Conservation (phyloP, 441 rosid species). For the Bocquillonia castaneifolia region DNA sequence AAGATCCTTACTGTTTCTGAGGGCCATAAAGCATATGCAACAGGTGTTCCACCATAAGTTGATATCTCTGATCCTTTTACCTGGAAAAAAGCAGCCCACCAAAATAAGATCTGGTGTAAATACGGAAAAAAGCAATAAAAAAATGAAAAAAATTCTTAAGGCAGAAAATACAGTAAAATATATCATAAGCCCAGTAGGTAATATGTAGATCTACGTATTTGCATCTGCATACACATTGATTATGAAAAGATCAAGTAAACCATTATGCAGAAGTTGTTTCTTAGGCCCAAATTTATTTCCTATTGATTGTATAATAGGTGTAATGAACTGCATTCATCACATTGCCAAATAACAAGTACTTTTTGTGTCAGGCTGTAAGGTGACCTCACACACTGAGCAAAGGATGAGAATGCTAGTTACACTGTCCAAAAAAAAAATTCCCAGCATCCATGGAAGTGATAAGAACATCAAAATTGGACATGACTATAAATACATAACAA, state of each 20-base stretch:
- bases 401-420: no score
- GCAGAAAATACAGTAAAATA: neutral
- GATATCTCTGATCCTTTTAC: conserved; percentile 79
- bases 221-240: neutral
- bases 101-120: neutral
- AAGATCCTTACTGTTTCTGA: conserved; percentile 62
- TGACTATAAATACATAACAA: no score
- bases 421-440: neutral
- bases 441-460: neutral
- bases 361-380: no score
- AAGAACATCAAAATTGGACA: neutral
- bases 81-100: conserved; percentile 34
- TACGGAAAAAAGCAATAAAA: neutral
- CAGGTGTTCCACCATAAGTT: conserved; percentile 65
- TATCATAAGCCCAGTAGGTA: neutral
- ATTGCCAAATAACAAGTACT: no score
- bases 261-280: neutral
- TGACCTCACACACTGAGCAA: no score
- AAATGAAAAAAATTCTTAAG: neutral
- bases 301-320: neutral
- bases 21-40: conserved; percentile 72
- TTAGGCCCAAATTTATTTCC: neutral
- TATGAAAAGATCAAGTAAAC: neutral
- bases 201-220: neutral
- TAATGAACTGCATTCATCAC: no score